A percentile compares a stretch with the other conserved stretches of the same genome.
Evolutionary conservation across 345 rosid genomes (phyloP).

Genomic region (Linum trigynum): DNA sequence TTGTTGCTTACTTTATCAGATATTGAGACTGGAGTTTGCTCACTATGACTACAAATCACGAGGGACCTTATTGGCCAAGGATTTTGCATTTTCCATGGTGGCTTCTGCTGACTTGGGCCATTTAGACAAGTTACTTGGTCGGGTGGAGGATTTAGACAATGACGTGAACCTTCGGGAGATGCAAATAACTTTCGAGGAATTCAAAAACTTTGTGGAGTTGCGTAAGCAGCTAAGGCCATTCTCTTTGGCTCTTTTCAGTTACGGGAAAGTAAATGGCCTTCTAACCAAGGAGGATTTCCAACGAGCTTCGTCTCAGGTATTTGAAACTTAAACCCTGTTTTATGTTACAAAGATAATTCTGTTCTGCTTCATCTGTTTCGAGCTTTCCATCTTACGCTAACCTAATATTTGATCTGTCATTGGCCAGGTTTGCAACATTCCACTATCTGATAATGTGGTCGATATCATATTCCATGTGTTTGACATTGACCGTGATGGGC

Average conservation of each 20-base stretch:
- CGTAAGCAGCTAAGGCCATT: constrained; percentile 69
- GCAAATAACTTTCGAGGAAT: constrained; percentile 64
- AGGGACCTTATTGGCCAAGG: constrained; percentile 69
- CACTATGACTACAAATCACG: constrained; percentile 74
- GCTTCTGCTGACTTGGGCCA: constrained; percentile 88
- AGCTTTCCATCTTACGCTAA: background rate
- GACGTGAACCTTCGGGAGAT: constrained; percentile 39
- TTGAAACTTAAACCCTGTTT: constrained; percentile 14
- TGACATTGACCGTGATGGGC: constrained; percentile 63
- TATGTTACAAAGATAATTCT: background rate
- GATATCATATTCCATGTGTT: constrained; percentile 73
- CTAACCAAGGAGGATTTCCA: constrained; percentile 65
- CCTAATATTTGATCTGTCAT: background rate
- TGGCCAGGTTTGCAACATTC: constrained; percentile 59
- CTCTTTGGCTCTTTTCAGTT: constrained; percentile 79
- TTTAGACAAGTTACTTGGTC: constrained; percentile 52
- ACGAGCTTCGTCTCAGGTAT: constrained; percentile 73
- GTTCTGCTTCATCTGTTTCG: background rate
- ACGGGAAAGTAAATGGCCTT: constrained; percentile 71
- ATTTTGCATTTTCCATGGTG: constrained; percentile 89
- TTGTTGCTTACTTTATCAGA: constrained; percentile 23
- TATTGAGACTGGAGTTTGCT: constrained; percentile 71
- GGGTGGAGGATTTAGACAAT: constrained; percentile 48
- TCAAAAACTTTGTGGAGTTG: constrained; percentile 71
- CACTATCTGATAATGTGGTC: constrained; percentile 52